A percentile compares a stretch with the other conserved stretches of the same genome.
Evolutionary conservation across 1,284 basidiomycete genomes (phyloP).

Genomic region (Irpex sp.): DNA sequence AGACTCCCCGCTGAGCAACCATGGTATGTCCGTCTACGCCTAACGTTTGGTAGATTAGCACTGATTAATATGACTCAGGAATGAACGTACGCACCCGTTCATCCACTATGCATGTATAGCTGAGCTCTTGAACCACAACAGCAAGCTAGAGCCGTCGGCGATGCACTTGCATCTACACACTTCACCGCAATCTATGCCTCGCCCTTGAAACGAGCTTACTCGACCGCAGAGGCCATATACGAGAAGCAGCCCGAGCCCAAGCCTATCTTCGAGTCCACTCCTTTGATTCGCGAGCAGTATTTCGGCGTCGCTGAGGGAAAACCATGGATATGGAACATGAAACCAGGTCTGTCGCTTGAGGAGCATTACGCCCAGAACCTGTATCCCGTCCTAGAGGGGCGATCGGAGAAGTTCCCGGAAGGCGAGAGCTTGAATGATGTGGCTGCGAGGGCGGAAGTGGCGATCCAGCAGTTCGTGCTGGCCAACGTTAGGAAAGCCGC

Average conservation of each 20-base stretch:
- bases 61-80: slow-evolving; percentile 33
- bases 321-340: slow-evolving; percentile 41
- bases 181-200: slow-evolving; percentile 79
- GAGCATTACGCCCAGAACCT: slow-evolving; percentile 47
- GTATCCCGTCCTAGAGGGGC: slow-evolving; percentile 43
- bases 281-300: slow-evolving; percentile 56
- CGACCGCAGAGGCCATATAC: slow-evolving; percentile 63
- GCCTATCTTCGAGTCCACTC: slow-evolving; percentile 47
- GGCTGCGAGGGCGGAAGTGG: slow-evolving; percentile 49
- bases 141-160: slow-evolving; percentile 81
- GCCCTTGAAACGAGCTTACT: slow-evolving; percentile 70
- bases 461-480: slow-evolving; percentile 56
- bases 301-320: slow-evolving; percentile 76
- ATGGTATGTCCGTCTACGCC: slow-evolving; percentile 47
- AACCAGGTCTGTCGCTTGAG: slow-evolving; percentile 33
- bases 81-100: slow-evolving; percentile 47
- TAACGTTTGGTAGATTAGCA: not conserved
- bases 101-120: not conserved
- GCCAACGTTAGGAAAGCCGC: slow-evolving; percentile 47
- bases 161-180: slow-evolving; percentile 49
- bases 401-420: slow-evolving; percentile 57
- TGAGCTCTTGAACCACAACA: slow-evolving; percentile 23
- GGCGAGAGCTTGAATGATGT: slow-evolving; percentile 76
- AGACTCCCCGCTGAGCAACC: slow-evolving; percentile 77
- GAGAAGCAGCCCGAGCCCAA: slow-evolving; percentile 46